Conservation (phyloP, 176 grass and related monocot species). For the Oryza nivara region DNA sequence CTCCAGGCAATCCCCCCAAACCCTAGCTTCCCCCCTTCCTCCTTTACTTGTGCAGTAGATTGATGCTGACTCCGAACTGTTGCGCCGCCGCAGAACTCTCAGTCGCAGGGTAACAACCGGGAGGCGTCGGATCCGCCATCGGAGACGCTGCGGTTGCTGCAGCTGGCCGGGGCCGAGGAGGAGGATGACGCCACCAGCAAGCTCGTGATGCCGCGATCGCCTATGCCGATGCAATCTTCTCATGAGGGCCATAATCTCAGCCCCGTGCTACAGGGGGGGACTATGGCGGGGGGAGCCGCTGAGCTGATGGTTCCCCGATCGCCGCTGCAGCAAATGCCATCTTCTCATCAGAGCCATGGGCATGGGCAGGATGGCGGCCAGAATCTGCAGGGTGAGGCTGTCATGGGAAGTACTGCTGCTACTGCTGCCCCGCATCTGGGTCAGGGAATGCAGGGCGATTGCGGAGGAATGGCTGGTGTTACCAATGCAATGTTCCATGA, state of each 20-base stretch:
- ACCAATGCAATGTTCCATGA: conserved; percentile 45
- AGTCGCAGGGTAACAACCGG: conserved; percentile 62
- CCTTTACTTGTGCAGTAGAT: conserved; percentile 16
- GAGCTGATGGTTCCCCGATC: conserved; percentile 34
- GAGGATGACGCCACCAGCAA: conserved; percentile 93
- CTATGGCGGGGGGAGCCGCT: background rate
- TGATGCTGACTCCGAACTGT: conserved; percentile 27
- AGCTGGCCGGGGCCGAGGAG: conserved; percentile 67
- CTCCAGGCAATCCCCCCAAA: conserved; percentile 53
- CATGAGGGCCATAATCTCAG: conserved; percentile 39
- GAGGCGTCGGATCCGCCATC: conserved; percentile 52
- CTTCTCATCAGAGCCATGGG: conserved; percentile 39
- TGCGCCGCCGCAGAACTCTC: conserved; percentile 37
- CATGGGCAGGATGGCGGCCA: conserved; percentile 25
- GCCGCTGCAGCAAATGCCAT: conserved; percentile 9
- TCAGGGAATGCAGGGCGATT: conserved; percentile 35
- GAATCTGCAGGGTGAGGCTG: conserved; percentile 41
- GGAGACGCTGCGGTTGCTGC: conserved; percentile 72
- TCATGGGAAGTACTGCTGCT: background rate
- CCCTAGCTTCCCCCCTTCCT: conserved; percentile 21
- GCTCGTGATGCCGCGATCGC: conserved; percentile 39
- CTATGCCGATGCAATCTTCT: conserved; percentile 17
- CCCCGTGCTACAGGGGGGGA: conserved; percentile 35
- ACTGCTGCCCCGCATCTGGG: background rate
- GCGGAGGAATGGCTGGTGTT: conserved; percentile 18